Percentiles rank a stretch among this genome's conserved stretches.
Evolutionary conservation across 2,329 filamentous ascomycete species (phyloP).

Genomic region (Fusarium palustre): DNA sequence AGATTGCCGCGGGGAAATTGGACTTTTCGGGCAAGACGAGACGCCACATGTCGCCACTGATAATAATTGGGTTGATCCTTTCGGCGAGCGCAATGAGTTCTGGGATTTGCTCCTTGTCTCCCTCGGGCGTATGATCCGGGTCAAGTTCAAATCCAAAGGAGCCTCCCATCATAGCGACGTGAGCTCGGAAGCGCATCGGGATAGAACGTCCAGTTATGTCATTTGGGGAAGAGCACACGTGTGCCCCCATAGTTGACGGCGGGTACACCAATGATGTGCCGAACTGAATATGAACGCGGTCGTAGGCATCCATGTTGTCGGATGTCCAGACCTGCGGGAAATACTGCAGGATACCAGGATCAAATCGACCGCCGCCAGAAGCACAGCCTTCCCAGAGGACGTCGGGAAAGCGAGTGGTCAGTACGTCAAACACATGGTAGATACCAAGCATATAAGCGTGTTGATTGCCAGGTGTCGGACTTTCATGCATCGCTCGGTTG

Average conservation of each 20-base stretch:
- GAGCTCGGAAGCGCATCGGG: slow-evolving; percentile 69
- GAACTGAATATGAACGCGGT: slow-evolving; percentile 71
- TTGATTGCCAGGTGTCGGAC: slow-evolving; percentile 62
- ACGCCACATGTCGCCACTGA: slow-evolving; percentile 70
- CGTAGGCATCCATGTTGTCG: slow-evolving; percentile 72
- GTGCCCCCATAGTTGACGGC: slow-evolving; percentile 72
- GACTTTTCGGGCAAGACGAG: slow-evolving; percentile 67
- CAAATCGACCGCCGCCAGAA: slow-evolving; percentile 73
- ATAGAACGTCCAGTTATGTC: slow-evolving; percentile 66
- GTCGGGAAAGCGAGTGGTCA: slow-evolving; percentile 70
- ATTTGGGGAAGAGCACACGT: slow-evolving; percentile 71
- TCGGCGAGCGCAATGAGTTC: slow-evolving; percentile 65
- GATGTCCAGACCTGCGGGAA: slow-evolving; percentile 75
- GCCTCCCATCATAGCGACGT: slow-evolving; percentile 76
- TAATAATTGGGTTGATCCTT: slow-evolving; percentile 68
- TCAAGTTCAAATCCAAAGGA: slow-evolving; percentile 74
- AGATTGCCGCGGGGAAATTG: slow-evolving; percentile 72
- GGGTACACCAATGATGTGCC: slow-evolving; percentile 74
- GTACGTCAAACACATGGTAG: slow-evolving; percentile 70
- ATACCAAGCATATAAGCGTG: slow-evolving; percentile 73
- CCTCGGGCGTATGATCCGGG: slow-evolving; percentile 61
- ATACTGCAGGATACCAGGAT: slow-evolving; percentile 71
- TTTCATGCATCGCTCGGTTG: slow-evolving; percentile 73
- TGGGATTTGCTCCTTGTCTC: slow-evolving; percentile 66
- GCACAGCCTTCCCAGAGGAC: slow-evolving; percentile 76